phyloP scores from a whole-genome alignment of 768 basidiomycete species.

The Erythrobasidium yunnanense region DNA sequence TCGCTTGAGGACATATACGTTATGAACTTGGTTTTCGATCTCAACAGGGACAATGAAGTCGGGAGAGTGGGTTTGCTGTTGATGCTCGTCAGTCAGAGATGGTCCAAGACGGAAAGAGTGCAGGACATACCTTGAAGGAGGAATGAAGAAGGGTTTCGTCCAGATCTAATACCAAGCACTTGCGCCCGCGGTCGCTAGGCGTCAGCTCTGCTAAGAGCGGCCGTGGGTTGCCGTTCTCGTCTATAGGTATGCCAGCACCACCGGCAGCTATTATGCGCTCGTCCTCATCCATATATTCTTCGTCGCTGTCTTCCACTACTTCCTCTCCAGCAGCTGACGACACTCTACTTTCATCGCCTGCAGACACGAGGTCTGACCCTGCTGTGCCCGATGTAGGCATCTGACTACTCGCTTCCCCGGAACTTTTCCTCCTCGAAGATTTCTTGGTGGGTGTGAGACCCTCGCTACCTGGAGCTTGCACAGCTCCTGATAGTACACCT shows the following conservation, averaged over 20 bases:
- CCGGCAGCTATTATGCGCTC: not conserved
- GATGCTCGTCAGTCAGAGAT: not conserved
- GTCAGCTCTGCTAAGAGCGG: constrained; percentile 79
- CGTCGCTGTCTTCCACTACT: constrained; percentile 5
- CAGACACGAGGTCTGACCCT: not conserved
- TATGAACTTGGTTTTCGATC: constrained; percentile 96
- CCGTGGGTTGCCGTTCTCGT: constrained; percentile 76
- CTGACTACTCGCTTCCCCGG: constrained; percentile 8
- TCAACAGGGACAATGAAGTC: constrained; percentile 99
- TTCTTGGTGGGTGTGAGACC: constrained; percentile 26
- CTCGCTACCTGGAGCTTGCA: constrained; percentile 28
- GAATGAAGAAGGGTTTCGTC: constrained; percentile 96
- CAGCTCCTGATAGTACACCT: constrained; percentile 28
- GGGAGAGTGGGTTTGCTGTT: constrained; percentile 77
- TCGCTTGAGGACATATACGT: constrained; percentile 96
- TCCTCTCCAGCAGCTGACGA: constrained; percentile 2
- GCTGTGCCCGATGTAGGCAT: no score
- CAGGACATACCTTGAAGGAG: constrained; percentile 81
- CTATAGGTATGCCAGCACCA: constrained; percentile 82
- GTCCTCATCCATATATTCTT: constrained; percentile 32
- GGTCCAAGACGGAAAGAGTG: not conserved
- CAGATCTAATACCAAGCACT: constrained; percentile 90
- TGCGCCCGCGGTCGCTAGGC: constrained; percentile 70
- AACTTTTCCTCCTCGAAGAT: constrained; percentile 19
- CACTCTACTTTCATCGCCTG: constrained; percentile 8